Evolutionary conservation across 2,329 filamentous ascomycete species (phyloP), one percentile per base, ranked within the genome.

Genomic region (Ramularia collo-cygni): DNA sequence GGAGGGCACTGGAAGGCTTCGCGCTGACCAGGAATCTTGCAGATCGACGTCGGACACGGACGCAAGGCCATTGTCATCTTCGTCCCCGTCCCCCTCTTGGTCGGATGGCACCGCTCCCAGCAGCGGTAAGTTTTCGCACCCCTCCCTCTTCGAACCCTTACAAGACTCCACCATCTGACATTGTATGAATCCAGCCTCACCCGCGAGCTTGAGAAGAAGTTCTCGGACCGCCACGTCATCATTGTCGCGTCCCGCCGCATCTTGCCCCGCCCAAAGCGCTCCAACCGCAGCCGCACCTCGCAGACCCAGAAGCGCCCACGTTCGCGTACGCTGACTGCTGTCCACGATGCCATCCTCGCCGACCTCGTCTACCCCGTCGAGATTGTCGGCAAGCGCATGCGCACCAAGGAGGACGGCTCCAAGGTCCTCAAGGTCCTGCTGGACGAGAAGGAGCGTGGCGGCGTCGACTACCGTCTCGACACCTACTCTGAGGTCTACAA

Each of bases 1-100:
- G 69, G 58, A 71, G 69, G 69, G 69, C 69, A 72, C 69, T 72
- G 69, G 69, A 67, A 67, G 65, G 69, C 69, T 64, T 63, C 61
- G 49, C 52, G 69, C 69, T 72, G 69, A 72, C 69, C 69, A 72
- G 69, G 69, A 71, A 64, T 69, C 65, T 67, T 66, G 62, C 66
- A 98, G 92, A 92, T 98, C 79, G 92, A 98, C 80, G 90, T 96
- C 76, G 92, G 92, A 79, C 89, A 96, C 79, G 92, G 92, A 83
- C 95, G 95, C 83, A 98, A 96, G 85, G 92, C 92, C 69, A 92
- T 98, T 78, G 90, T 95, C 80, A 94, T 98, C 85, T 98, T 98
- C 85, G 92, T 98, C 80, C 92, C 92, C 70, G 92, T 98, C 71
- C 92, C 92, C 75, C 87, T 93, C 73, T 87, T 98, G 71, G 77